Base-by-base conservation (phyloP, 345 rosid genomes). In the Laguncularia racemosa region DNA sequence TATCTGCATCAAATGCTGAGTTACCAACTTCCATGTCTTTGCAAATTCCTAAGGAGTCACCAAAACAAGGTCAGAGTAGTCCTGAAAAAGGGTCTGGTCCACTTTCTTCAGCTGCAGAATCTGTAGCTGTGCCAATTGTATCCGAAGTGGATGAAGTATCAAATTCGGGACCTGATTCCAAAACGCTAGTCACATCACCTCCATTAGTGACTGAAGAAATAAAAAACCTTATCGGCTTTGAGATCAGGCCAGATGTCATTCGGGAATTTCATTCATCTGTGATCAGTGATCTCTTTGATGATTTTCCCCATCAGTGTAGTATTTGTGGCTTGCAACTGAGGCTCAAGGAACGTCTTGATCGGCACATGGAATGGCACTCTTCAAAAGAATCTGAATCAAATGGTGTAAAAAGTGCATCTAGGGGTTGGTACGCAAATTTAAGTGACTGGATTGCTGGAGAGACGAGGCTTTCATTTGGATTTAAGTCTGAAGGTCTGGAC, bases 311-410 rank as follows among this genome's bases (percentile, higher is more conserved):
- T 75, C 76, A 69, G 55, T 93, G 99, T 73, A 76, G 77, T 62
- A 66, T 82, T 49, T 90, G 99, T 61, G 90, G 95, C 14, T 71
- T 90, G 73, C 81, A 64, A 52, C 85, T 93, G 66, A 87, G 84
- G 73, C 64, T 75, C 20, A 71, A 76, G 67, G 89, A 81, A 57
- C 80, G 55, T 55, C 86, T 90, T 51, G 82, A 81, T 58, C 78
- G 74, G 48, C 99, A 93, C 79, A 57, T 85, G 75, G 82, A 79
- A 70, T 77, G 88, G 86, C 99, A 93, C 71, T 72, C 76, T 57
- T 67, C 66, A 58, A 85, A 66, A 63, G 68, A 79, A 65, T 20
- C 60, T 16, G 80, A 72, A 33, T 59, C 58, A 48, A 61, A 68
- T 59, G 82, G 43, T 62, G 33, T 54, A 40, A 58, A 48, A 21